Percentiles rank a stretch among this genome's conserved stretches.
Evolutionary conservation across 306 rosid genomes (phyloP).

Genomic region (Luffa aegyptiaca): DNA sequence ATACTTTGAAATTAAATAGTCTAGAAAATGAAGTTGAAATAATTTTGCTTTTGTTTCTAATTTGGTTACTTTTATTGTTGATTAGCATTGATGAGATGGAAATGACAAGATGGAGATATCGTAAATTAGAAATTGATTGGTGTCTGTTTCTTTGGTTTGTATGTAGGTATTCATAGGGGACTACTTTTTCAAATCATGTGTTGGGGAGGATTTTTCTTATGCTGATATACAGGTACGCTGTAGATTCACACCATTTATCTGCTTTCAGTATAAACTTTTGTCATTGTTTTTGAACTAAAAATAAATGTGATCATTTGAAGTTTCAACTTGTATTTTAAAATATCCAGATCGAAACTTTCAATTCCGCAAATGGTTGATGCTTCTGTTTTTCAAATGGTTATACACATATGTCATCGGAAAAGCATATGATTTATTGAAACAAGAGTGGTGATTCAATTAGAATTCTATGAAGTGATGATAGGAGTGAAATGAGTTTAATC

Average conservation of each 20-base stretch:
- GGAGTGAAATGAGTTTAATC: neutral
- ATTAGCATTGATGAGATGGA: neutral
- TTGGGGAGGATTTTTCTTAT: slow-evolving; percentile 55
- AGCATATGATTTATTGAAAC: neutral
- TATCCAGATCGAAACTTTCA: neutral
- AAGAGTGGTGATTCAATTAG: neutral
- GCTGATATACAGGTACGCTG: slow-evolving; percentile 61
- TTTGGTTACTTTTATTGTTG: neutral
- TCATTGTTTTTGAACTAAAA: neutral
- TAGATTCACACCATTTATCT: neutral
- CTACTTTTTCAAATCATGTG: slow-evolving; percentile 76
- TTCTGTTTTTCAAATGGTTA: no score
- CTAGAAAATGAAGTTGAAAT: neutral
- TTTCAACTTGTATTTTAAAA: neutral
- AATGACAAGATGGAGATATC: neutral
- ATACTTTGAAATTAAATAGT: neutral
- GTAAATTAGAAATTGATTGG: neutral
- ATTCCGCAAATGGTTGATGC: neutral
- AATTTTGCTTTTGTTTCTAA: neutral
- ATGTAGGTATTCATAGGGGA: slow-evolving; percentile 70
- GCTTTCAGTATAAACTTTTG: neutral
- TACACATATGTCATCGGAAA: no score
- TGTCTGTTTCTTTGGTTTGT: neutral
- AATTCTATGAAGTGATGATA: neutral
- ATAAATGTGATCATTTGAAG: neutral